Base-by-base conservation (phyloP, 495 filamentous ascomycete genomes). In the Acidiella bohemica region DNA sequence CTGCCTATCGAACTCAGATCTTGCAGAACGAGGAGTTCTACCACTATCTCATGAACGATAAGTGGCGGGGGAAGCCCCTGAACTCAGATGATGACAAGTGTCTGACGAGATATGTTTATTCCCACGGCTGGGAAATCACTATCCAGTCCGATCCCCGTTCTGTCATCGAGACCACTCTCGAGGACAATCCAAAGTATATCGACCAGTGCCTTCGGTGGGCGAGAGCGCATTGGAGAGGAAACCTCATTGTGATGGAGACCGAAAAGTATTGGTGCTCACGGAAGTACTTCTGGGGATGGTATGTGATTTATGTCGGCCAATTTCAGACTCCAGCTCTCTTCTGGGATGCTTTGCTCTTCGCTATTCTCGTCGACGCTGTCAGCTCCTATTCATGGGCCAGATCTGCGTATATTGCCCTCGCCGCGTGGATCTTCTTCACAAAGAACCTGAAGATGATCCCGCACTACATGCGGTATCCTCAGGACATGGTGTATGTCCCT, bases 41-140 rank as follows among this genome's bases (percentile, higher is more conserved):
- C 30, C 4, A 74, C 19, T 76, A 68, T 22, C 84, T 84, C 58
- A 73, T 73, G 30, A 77, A 76, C 41, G 81, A 86, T 51, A 67
- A 69, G 29, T 83, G 76, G 76, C 68, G 65, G 62, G 71, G 76
- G 18, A 71, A 72, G 47, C 78, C 77, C 32, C 64, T 88, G 46
- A 84, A 86, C 53, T 78, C 79, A 5, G 82, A 85, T 50, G 82
- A 88, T 53, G 82, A 88, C 62, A 87, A 86, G 57, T 86, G 79
- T 54, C 76, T 85, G 32, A 85, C 82, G 5, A 71, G 81, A 18
- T 88, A 80, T 76, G 68, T 85, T 56, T 76, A 83, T 34, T 74
- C 72, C 18, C 73, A 84, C 55, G 67, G 71, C 32, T 84, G 81
- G 77, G 75, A 79, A 53, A 84, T 80, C 12, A 76, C 67, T 59